Percentiles rank a stretch among this genome's conserved stretches.
Conservation (phyloP, 371 early-diverging fungal genomes). For the Nematocida ironsii region DNA sequence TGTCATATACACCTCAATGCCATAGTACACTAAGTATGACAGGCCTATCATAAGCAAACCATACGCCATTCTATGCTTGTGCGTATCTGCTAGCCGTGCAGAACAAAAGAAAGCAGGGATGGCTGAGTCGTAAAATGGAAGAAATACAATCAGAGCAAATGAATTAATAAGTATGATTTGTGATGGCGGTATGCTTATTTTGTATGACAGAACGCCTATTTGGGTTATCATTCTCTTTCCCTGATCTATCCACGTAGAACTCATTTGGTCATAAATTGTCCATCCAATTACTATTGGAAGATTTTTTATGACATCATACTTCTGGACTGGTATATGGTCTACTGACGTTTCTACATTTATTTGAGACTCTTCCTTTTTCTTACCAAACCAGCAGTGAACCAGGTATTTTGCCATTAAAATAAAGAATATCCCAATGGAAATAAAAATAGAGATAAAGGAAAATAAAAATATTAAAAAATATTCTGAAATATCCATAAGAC, state of each 20-base stretch:
- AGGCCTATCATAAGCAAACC: slow-evolving; percentile 63
- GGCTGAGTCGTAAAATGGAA: slow-evolving; percentile 72
- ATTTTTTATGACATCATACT: slow-evolving; percentile 20
- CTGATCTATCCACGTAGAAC: slow-evolving; percentile 70
- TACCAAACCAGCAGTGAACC: not conserved
- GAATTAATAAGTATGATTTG: slow-evolving; percentile 71
- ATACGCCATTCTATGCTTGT: slow-evolving; percentile 70
- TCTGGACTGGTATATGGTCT: slow-evolving; percentile 16
- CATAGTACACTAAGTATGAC: slow-evolving; percentile 59
- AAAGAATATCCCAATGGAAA: not conserved
- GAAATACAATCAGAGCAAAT: slow-evolving; percentile 71
- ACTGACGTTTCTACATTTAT: not conserved
- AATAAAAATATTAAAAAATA: slow-evolving; percentile 31
- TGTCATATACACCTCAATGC: slow-evolving; percentile 69
- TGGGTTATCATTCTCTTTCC: slow-evolving; percentile 65
- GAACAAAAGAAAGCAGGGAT: slow-evolving; percentile 70
- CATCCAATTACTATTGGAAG: slow-evolving; percentile 68
- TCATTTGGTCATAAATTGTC: slow-evolving; percentile 71
- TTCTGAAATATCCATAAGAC: slow-evolving; percentile 1
- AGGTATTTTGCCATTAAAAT: not conserved
- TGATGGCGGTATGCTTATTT: slow-evolving; percentile 57
- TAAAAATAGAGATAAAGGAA: slow-evolving; percentile 15
- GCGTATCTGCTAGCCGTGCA: slow-evolving; percentile 64
- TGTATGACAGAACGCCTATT: slow-evolving; percentile 16
- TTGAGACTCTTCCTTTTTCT: not conserved